Evolutionary conservation across 148 eudicot species (phyloP).

Genomic region (Rhododendron henanense): DNA sequence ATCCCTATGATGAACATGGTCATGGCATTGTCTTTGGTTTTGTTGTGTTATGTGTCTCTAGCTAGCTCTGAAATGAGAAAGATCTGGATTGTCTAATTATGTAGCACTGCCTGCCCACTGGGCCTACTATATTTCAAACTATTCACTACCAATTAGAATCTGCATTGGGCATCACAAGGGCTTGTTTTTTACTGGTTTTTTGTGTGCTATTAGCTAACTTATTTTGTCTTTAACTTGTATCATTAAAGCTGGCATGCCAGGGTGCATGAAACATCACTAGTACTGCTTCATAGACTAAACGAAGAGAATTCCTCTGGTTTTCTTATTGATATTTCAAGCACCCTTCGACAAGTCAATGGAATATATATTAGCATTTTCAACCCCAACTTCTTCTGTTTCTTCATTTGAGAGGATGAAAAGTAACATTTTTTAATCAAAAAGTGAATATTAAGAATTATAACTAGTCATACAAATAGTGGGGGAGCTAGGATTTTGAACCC

Average conservation of each 20-base stretch:
- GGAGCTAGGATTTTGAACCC: no score
- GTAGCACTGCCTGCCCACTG: background rate
- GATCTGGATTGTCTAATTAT: constrained; percentile 11
- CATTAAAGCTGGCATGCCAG: background rate
- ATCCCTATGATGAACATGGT: background rate
- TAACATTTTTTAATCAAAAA: no score
- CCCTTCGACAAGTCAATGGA: background rate
- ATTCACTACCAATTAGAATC: constrained; percentile 1
- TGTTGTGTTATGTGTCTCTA: background rate
- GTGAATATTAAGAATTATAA: no score
- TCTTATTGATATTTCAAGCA: background rate
- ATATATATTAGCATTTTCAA: background rate
- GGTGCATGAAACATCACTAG: background rate
- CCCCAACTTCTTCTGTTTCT: no score
- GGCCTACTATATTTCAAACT: background rate
- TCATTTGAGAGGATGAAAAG: no score
- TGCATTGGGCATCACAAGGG: background rate
- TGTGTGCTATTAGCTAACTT: background rate
- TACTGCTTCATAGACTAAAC: background rate
- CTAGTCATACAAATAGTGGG: no score
- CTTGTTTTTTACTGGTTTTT: background rate
- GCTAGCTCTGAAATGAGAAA: constrained; percentile 3
- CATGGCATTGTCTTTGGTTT: background rate
- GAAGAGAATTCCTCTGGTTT: background rate
- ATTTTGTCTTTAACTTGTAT: background rate